These are phyloP conservation scores for Trichophyton simii DNA, from an alignment of 2,329 filamentous ascomycete species.

Conservation along the genomic window DNA sequence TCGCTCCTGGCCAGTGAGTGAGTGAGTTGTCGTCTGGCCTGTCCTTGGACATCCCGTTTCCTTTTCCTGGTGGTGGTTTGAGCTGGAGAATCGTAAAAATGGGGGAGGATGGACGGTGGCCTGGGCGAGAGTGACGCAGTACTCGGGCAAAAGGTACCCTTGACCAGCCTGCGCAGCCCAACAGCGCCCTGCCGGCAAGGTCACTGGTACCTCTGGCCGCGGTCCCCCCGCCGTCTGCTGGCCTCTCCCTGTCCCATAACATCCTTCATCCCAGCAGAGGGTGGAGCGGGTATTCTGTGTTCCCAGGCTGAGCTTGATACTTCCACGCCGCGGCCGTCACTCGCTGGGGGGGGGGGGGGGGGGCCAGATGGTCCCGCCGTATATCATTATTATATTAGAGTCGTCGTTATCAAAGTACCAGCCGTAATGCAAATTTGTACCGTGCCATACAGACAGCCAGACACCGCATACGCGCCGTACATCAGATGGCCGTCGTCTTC, in stretches of 20 bases:
- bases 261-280: background rate
- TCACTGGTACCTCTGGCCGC: background rate
- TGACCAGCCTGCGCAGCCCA: background rate
- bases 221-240: no score
- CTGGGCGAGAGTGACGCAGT: background rate
- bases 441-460: background rate
- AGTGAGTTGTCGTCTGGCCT: no score
- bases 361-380: background rate
- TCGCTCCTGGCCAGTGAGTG: background rate
- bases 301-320: background rate
- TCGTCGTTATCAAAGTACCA: background rate
- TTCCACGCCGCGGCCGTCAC: background rate
- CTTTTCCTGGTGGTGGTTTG: no score
- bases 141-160: conserved; percentile 1
- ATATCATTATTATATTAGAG: no score
- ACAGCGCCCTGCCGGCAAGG: background rate
- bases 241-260: background rate
- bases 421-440: background rate
- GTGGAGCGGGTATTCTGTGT: conserved; percentile 1
- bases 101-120: no score
- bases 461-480: background rate
- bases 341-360: no score
- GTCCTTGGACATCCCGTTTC: background rate
- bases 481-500: background rate
- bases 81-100: no score